Base-by-base conservation (phyloP, 2,329 filamentous ascomycete species). In the Tolypocladium amazonense region DNA sequence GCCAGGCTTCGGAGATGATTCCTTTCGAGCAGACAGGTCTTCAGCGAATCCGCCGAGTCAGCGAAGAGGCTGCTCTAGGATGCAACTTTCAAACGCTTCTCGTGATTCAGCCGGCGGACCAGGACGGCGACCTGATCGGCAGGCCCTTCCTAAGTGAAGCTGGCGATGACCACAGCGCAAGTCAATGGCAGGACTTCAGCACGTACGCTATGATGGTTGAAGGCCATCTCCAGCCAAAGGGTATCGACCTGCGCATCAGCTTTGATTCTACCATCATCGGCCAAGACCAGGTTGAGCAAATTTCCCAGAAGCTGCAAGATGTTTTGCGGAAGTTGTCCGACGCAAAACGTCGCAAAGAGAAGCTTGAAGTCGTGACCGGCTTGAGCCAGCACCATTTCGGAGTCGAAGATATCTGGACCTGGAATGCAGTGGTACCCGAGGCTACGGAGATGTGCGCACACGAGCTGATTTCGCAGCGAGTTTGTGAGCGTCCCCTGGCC, bases 11-110 rank as follows among this genome's bases (percentile, higher is more conserved):
- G 18, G 65, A 69, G 52, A 67, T 69, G 66, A 66, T 68, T 12
- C 62, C 64, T 1, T 67, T 58, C 45, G 71, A 70, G 60, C 65
- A 72, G 27, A 62, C 67, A 3, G 68, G 69, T 5, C 59, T 74
- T 8, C 65, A 68, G n/a, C 63, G 69, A 23, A 65, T 57, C 79
- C 52, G 58, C n/a, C 56, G 57, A 14, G 53, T 63, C 41, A 60
- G 59, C 41, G 45, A 58, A 1, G 60, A 61, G 27, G 53, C 58
- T 12, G 50, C 45, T 12, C 25, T 47, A 0, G 64, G 56, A 11
- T 63, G 62, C 27, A 45, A 57, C 55, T 65, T 65, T 55, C 63
- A 64, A 56, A 60, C 64, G 1, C 59, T 65, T 2, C 63, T 65
- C 8, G 59, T 65, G 6, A 60, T 65, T 4, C 64, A 65, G 52